Conservation (phyloP, 108 stramenopile genomes). For the Cylindrotheca closterium region DNA sequence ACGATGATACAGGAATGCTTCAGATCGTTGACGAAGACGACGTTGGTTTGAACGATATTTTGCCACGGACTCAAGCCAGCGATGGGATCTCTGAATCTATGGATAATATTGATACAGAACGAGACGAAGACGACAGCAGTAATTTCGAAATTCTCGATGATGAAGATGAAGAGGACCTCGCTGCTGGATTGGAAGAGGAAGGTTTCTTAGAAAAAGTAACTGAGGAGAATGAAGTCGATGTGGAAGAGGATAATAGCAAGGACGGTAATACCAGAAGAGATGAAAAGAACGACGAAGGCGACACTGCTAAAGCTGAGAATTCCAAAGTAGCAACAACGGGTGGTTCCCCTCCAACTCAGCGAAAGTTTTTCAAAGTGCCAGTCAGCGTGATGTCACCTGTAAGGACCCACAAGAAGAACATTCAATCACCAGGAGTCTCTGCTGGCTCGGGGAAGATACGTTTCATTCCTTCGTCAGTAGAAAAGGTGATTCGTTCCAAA, state of each 20-base stretch:
- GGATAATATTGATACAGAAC: not conserved
- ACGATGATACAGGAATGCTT: too few relatives aligned
- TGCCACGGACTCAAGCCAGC: not conserved
- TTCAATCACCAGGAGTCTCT: too few relatives aligned
- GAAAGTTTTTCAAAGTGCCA: too few relatives aligned
- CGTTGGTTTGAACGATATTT: not conserved
- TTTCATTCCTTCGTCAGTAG: not conserved
- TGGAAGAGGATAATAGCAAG: not conserved
- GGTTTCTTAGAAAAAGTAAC: not conserved
- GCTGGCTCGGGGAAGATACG: not conserved
- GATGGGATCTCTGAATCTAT: not conserved
- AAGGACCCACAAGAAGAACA: too few relatives aligned
- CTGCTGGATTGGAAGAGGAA: not conserved
- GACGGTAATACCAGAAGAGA: too few relatives aligned
- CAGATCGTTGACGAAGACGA: not conserved
- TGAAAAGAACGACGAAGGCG: too few relatives aligned
- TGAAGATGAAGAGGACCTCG: not conserved
- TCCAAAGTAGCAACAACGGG: too few relatives aligned
- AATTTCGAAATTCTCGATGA: not conserved
- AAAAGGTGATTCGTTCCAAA: not conserved
- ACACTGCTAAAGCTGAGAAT: too few relatives aligned
- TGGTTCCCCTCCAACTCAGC: too few relatives aligned
- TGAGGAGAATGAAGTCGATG: not conserved
- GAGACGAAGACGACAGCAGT: not conserved
- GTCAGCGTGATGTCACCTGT: too few relatives aligned